These are phyloP conservation scores for Solanum clarkiae DNA, from an alignment of 257 asterid genomes.

Conservation along the genomic window DNA sequence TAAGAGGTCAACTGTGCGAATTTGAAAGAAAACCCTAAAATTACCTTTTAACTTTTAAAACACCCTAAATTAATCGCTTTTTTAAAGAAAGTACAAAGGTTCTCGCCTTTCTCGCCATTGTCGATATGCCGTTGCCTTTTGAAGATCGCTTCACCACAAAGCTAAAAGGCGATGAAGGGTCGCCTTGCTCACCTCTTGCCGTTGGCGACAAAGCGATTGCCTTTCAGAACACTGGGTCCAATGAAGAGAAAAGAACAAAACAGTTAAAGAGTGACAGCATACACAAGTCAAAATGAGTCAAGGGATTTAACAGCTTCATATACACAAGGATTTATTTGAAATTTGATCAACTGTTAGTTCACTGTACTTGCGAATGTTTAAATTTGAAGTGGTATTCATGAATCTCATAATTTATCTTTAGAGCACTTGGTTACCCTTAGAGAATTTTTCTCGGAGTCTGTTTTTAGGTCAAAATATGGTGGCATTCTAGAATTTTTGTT, in stretches of 20 bases:
- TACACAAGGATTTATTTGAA: not conserved
- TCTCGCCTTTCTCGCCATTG: too few species aligned
- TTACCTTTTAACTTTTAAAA: too few species aligned
- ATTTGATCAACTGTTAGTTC: not conserved
- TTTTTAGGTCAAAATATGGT: not conserved
- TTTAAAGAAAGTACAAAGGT: too few species aligned
- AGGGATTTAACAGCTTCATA: not conserved
- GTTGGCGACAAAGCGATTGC: too few species aligned
- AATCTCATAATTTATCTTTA: not conserved
- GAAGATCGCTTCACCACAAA: too few species aligned
- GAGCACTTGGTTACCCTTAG: not conserved
- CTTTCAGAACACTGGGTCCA: not conserved
- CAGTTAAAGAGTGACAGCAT: not conserved
- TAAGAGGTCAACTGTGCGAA: too few species aligned
- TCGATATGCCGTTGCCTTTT: too few species aligned
- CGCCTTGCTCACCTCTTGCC: too few species aligned
- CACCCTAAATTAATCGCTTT: too few species aligned
- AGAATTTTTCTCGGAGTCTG: not conserved
- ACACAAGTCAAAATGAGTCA: not conserved
- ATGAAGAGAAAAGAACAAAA: not conserved
- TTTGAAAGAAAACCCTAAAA: too few species aligned
- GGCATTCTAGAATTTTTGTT: not conserved
- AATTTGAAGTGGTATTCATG: not conserved
- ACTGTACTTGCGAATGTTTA: not conserved
- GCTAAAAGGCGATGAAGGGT: too few species aligned